Base-by-base conservation (phyloP, 108 stramenopile species). In the Discostella pseudostelligera region DNA sequence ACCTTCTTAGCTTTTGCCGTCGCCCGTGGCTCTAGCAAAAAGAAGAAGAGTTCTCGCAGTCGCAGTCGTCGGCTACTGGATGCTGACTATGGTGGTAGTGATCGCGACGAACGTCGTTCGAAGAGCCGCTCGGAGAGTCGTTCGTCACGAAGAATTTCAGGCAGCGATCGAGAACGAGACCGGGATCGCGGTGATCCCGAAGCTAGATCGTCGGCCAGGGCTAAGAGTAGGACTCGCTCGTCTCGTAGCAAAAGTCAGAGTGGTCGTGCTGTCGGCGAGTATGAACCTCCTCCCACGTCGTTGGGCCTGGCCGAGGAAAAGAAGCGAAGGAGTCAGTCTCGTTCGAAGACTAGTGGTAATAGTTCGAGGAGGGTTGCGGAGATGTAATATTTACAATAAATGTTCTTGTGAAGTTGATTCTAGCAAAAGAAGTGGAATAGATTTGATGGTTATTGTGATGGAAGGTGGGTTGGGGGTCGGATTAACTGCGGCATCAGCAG, bases 1-100 rank as follows among this genome's bases (percentile, higher is more conserved):
- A 89, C 91, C 58, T 93, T 93, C 67, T 53, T 93, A 22, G 91
- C 91, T 28, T 93, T 93, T 65, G 88, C 88, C 17, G 91, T 93
- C 24, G 91, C 91, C 6, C 79, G 88, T 43, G 78, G 91, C 21
- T 89, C 88, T 0, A 51, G 57, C 58, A 72, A 65, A 54, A 59
- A 65, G 10, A 65, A 58, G 63, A 42, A 48, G 22, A 45, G 35
- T 13, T 64, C 62, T 14, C 74, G 84, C n/a, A 70, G 71, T 57
- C 62, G 78, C 29, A 79, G 76, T 14, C 72, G 89, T 22, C 81
- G 89, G 43, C 65, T 90, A 70, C 57, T 90, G 74, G 82, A 83
- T 43, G 81, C 72, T 8, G 83, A 82, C n/a, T 57, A 78, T 36
- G 58, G 53, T 25, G 65, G 46, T 24, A 46, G 54, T 11, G 25